Conservation (phyloP, 371 early-diverging fungal species). For the Mucor indicus region DNA sequence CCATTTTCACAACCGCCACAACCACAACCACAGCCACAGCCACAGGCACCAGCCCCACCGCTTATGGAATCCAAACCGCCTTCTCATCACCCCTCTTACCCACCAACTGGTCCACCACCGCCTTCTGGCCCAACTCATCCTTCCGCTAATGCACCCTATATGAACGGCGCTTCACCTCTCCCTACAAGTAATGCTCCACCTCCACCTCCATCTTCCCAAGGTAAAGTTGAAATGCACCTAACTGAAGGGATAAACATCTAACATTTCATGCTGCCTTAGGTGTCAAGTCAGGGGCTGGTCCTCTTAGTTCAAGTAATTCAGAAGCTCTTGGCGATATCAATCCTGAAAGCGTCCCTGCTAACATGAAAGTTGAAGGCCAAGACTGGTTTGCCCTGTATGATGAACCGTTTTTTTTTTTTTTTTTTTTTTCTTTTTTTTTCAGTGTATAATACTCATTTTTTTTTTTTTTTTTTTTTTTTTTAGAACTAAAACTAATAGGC, state of each 20-base stretch:
- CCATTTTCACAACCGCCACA: slow-evolving; percentile 12
- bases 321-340: slow-evolving; percentile 73
- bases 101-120: no score
- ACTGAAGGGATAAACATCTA: slow-evolving; percentile 38
- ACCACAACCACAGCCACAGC: slow-evolving; percentile 1
- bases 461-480: no score
- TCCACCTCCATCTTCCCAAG: no score
- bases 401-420: slow-evolving; percentile 93
- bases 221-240: neutral
- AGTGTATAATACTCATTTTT: neutral
- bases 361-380: slow-evolving; percentile 79
- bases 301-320: slow-evolving; percentile 24
- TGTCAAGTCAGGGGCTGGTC: slow-evolving; percentile 38
- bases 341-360: slow-evolving; percentile 78
- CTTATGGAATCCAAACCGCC: slow-evolving; percentile 32
- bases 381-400: slow-evolving; percentile 91
- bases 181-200: slow-evolving; percentile 25
- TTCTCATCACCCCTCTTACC: no score
- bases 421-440: slow-evolving; percentile 70
- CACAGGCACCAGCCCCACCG: slow-evolving; percentile 17
- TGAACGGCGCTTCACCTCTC: slow-evolving; percentile 37
- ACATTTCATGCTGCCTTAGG: no score
- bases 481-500: no score
- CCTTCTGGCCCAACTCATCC: slow-evolving; percentile 25
- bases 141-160: slow-evolving; percentile 37